Evolutionary conservation across 768 basidiomycete genomes (phyloP), one percentile per base, ranked within the genome.

Genomic region (Mycena rosella): DNA sequence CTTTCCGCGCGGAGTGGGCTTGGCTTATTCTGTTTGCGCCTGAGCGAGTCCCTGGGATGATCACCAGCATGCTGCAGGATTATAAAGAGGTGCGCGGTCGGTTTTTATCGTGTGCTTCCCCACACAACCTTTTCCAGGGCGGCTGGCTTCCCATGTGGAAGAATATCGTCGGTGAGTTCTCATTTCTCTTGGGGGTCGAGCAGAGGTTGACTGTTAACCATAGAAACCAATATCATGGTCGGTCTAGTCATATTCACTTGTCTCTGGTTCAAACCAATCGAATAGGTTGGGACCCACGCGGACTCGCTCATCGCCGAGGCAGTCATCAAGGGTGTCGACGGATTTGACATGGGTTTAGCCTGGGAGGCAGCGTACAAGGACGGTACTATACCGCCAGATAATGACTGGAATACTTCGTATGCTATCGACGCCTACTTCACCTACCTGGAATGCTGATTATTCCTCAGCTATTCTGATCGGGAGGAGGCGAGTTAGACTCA

Each of bases 91-190:
- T 88, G 10, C 18, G 45, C 7, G 38, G 3, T 15, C 17, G 38
- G 4, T 40, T 40, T 40, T 4, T 40, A 6, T 8, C 7, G 38
- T 18, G 11, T 40, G 14, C 14, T 15, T 15, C 5, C 38, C 17
- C 14, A 8, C 38, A 18, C 14, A 40, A 40, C 38, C 17, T 20
- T 15, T 5, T 26, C 70, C 40, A 85, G 88, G 87, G 91, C 18
- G 94, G 94, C 4, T 93, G 93, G 92, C 79, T 95, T 40, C 94
- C 94, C 0, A 94, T 95, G 93, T 95, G 94, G 94, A 95, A 94
- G 79, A 95, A 95, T 67, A 85, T 95, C 17, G 87, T 91, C 27
- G 89, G 88, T 87, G 52, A 67, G 81, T 69, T 29, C 5, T 13
- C 9, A 17, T 15, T 18, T 13, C 6, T 32, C 15, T 30, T 22